Base-by-base conservation (phyloP, 176 grass and related monocot genomes). In the Hordeum vulgare region DNA sequence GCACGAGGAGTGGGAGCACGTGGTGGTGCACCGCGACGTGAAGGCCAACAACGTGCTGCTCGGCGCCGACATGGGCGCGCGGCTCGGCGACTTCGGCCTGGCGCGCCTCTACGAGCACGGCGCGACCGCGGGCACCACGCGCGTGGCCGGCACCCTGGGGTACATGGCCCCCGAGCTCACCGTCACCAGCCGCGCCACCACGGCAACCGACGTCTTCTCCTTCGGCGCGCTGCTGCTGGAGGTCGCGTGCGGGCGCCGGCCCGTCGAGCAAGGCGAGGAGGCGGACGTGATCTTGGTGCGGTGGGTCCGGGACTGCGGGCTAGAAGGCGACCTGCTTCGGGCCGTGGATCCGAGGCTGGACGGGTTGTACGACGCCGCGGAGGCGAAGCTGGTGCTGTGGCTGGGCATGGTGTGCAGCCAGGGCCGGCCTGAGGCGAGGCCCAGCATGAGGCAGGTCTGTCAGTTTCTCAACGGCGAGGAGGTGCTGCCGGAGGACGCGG, bases 1-100 rank as follows among this genome's bases (percentile, higher is more conserved):
- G 45, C 88, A 90, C 47, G 85, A 88, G 69, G 85, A 93, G 47
- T 93, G 85, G 88, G 88, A 93, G 85, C 81, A 93, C 40, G 75
- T 88, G 3, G 85, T 90, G 56, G 81, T 93, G 67, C 91, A 90
- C 63, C 77, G 85, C 83, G 88, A 93, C 81, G 59, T 93, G 62
- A 93, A 93, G 79, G 76, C 91, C 5, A 85, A 85, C 81, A 93
- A 93, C 26, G 77, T 90, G 11, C 71, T 90, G 23, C 88, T 90
- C 9, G 81, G 81, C 2, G 81, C 80, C 14, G 80, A 78, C 75
- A 70, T 81, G 63, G 80, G 69, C 11, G 56, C 78, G 18, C 59
- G 82, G 70, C 66, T 87, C 4, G 77, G 91, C 24, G 81, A 93
- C 71, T 93, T 93, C 54, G 84, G 87, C 17, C 84, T 85, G 23